Conservation (phyloP, 495 filamentous ascomycete species). For the Daldinia bambusicola region DNA sequence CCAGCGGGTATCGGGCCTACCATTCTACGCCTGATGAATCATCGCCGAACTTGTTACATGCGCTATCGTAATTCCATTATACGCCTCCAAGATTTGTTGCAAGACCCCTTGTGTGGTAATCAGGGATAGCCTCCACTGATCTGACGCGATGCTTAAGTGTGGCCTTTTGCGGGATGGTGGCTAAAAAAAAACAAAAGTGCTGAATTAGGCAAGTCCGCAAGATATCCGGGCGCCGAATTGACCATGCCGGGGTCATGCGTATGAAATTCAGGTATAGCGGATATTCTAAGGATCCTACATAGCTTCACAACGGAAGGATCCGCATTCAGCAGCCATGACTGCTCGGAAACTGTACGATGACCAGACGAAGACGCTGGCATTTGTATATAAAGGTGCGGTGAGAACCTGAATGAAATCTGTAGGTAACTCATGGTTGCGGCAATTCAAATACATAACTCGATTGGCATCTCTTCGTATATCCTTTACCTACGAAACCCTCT, state of each 20-base stretch:
- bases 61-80: neutral
- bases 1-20: neutral
- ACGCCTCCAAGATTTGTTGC: neutral
- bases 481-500: neutral
- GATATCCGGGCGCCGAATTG: neutral
- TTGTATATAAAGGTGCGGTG: neutral
- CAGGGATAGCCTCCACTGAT: neutral
- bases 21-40: neutral
- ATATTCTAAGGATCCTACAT: neutral
- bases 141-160: neutral
- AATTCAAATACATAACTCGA: neutral
- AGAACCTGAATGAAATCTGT: neutral
- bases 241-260: neutral
- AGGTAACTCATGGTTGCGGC: neutral
- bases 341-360: neutral
- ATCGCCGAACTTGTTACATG: neutral
- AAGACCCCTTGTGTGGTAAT: neutral
- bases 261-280: neutral
- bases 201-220: neutral
- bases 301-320: neutral
- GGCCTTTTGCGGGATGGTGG: neutral
- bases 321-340: neutral
- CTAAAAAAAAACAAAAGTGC: neutral
- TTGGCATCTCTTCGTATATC: neutral
- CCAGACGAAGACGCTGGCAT: neutral